Conservation (phyloP, 129 eudicot species). For the Silybum marianum region DNA sequence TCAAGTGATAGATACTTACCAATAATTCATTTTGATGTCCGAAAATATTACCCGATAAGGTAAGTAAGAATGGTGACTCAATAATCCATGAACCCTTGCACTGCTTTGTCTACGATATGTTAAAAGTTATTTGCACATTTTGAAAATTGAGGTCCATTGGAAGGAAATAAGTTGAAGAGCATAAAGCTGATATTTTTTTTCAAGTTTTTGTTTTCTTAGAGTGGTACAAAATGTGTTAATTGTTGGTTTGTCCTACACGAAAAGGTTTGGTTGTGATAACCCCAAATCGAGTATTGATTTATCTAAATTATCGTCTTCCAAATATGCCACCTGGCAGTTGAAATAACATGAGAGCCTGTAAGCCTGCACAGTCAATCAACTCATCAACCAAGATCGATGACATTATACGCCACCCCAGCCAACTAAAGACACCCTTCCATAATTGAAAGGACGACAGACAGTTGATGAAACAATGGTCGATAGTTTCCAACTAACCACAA, state of each 20-base stretch:
- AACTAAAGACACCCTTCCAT: not conserved
- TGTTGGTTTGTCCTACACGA: not conserved
- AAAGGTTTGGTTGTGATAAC: not conserved
- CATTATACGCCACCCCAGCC: not conserved
- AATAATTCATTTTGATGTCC: too few relatives aligned
- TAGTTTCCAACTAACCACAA: not conserved
- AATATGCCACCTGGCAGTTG: not conserved
- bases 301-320: not conserved
- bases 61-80: too few relatives aligned
- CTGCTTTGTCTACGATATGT: too few relatives aligned
- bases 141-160: not conserved
- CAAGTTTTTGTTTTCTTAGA: too few relatives aligned
- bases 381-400: not conserved
- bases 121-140: too few relatives aligned
- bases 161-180: not conserved
- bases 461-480: not conserved
- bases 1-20: too few relatives aligned
- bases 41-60: too few relatives aligned
- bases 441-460: not conserved
- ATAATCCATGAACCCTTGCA: too few relatives aligned
- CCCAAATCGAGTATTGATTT: not conserved
- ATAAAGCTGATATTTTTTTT: too few relatives aligned
- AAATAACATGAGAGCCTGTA: not conserved
- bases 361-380: not conserved
- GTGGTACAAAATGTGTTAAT: too few relatives aligned